Percentiles rank a stretch among this genome's conserved stretches.
Conservation (phyloP, 1,139 yeast genomes). For the Hyphopichia burtonii region DNA sequence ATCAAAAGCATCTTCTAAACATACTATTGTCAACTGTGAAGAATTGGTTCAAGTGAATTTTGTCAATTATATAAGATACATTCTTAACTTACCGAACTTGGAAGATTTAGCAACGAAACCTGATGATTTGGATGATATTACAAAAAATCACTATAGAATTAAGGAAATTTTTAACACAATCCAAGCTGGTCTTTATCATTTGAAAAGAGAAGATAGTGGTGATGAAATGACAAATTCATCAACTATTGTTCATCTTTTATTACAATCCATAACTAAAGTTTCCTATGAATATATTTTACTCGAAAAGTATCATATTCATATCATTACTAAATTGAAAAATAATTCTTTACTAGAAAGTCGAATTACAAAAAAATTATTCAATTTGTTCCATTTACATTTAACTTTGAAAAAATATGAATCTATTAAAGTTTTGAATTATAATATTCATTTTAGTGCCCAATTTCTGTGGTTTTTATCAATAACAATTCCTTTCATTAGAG, state of each 20-base stretch:
- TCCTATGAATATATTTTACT: slow-evolving; percentile 41
- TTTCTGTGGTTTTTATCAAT: slow-evolving; percentile 41
- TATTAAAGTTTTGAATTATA: slow-evolving; percentile 35
- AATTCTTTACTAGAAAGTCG: slow-evolving; percentile 32
- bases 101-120: slow-evolving; percentile 10
- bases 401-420: slow-evolving; percentile 13
- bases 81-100: slow-evolving; percentile 29
- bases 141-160: slow-evolving; percentile 28
- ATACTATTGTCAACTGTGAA: slow-evolving; percentile 22
- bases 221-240: slow-evolving; percentile 17
- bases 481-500: slow-evolving; percentile 36
- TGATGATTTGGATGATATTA: slow-evolving; percentile 19
- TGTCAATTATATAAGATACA: slow-evolving; percentile 37
- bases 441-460: slow-evolving; percentile 34
- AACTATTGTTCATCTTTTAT: slow-evolving; percentile 18
- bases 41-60: slow-evolving; percentile 41
- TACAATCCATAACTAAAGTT: slow-evolving; percentile 36
- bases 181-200: slow-evolving; percentile 24
- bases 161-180: slow-evolving; percentile 26
- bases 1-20: slow-evolving; percentile 7
- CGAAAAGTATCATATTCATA: slow-evolving; percentile 43
- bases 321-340: slow-evolving; percentile 32
- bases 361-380: slow-evolving; percentile 22
- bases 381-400: slow-evolving; percentile 16
- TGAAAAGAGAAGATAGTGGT: slow-evolving; percentile 32